A percentile compares a stretch with the other conserved stretches of the same genome.
phyloP scores from a whole-genome alignment of 257 asterid genomes.

The Nicotiana undulata region DNA sequence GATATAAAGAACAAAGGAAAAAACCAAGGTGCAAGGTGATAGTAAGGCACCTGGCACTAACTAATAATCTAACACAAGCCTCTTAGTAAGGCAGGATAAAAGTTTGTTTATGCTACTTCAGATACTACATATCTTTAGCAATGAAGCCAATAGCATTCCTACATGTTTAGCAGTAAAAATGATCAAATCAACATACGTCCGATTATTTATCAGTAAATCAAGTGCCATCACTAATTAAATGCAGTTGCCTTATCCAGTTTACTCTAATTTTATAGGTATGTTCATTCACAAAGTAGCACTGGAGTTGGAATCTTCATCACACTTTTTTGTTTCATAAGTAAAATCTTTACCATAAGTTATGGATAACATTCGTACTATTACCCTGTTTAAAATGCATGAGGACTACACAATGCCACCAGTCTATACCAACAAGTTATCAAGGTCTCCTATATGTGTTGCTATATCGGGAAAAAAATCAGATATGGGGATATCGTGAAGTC shows the following conservation, averaged over 20 bases:
- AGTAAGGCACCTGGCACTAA: neutral
- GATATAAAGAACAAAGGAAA: neutral
- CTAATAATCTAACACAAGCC: neutral
- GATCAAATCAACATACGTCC: neutral
- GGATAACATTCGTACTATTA: neutral
- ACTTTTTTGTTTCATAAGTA: neutral
- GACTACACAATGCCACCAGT: neutral
- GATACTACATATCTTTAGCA: neutral
- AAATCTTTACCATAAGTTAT: neutral
- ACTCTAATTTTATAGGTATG: neutral
- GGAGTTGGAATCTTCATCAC: neutral
- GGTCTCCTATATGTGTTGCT: neutral
- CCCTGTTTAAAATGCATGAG: neutral
- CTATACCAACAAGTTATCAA: neutral
- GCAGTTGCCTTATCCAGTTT: neutral
- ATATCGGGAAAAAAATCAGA: neutral
- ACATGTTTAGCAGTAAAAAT: neutral
- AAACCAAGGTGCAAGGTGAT: neutral
- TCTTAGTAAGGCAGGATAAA: neutral
- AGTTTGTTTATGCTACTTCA: neutral
- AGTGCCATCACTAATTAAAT: neutral
- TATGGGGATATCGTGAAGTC: neutral
- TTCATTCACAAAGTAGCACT: neutral
- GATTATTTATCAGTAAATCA: neutral
- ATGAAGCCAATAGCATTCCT: neutral